A percentile compares a stretch with the other conserved stretches of the same genome.
phyloP scores from a whole-genome alignment of 352 stramenopile genomes.

The Proteromonas lacertae region DNA sequence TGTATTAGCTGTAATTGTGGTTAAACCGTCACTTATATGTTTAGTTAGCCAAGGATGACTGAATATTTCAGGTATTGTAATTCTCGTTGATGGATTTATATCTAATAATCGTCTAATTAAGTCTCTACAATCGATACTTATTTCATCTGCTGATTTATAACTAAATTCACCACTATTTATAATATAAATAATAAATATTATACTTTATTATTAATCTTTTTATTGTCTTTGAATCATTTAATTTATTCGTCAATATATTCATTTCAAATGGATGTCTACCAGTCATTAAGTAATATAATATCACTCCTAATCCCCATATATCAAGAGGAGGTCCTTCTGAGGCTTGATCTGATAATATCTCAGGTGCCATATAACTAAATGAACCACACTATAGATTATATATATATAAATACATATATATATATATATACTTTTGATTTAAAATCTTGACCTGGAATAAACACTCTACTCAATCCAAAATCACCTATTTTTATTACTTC shows the following conservation, averaged over 20 bases:
- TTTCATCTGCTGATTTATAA: constrained; percentile 29
- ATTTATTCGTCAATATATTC: constrained; percentile 19
- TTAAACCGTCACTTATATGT: too few species aligned
- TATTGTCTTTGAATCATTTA: constrained; percentile 29
- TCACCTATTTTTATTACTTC: constrained; percentile 28
- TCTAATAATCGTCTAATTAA: constrained; percentile 31
- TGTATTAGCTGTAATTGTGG: too few species aligned
- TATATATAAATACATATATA: constrained; percentile 45
- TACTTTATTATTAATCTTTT: constrained; percentile 38
- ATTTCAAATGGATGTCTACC: constrained; percentile 36
- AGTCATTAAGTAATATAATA: constrained; percentile 38
- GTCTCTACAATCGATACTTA: constrained; percentile 26
- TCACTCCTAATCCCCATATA: constrained; percentile 46
- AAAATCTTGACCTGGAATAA: constrained; percentile 40
- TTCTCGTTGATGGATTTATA: constrained; percentile 27
- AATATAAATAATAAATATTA: too few species aligned
- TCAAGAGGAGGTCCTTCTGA: constrained; percentile 32
- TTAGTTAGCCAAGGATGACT: constrained; percentile 35
- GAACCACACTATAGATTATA: constrained; percentile 26
- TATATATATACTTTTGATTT: too few species aligned
- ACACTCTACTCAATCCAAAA: constrained; percentile 41
- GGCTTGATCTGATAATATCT: constrained; percentile 37
- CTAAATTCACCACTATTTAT: too few species aligned
- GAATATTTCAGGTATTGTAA: constrained; percentile 39
- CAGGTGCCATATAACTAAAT: constrained; percentile 36